Evolutionary conservation across 306 rosid genomes (phyloP).

Genomic region (Arachis stenosperma): DNA sequence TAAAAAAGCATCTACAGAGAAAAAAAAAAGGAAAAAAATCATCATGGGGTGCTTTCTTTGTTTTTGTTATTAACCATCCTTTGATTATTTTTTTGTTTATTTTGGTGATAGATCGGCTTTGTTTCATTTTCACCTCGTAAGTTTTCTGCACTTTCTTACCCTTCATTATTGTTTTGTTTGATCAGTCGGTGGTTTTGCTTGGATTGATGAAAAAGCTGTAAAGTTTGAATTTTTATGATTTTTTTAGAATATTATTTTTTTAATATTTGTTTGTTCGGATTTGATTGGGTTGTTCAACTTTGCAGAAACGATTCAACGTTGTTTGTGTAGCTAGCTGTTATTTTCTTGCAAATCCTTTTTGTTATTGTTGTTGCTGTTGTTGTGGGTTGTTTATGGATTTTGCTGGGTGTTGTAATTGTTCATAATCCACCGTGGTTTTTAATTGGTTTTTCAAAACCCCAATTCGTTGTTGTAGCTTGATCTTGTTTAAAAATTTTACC

Average conservation of each 20-base stretch:
- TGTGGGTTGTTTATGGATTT: constrained; percentile 20
- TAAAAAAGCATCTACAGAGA: background rate
- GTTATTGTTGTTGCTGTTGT: background rate
- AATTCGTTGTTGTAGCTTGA: constrained; percentile 39
- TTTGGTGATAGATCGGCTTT: constrained; percentile 49
- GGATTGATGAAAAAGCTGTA: constrained; percentile 32
- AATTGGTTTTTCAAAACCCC: constrained; percentile 22
- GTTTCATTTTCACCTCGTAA: constrained; percentile 33
- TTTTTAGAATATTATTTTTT: background rate
- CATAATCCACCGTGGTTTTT: constrained; percentile 18
- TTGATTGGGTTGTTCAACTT: constrained; percentile 34
- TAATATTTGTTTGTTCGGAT: background rate
- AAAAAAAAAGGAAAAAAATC: background rate
- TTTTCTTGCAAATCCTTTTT: background rate
- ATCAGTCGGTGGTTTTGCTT: constrained; percentile 44
- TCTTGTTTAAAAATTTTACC: constrained; percentile 31
- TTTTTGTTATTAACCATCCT: constrained; percentile 41
- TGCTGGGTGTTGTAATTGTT: constrained; percentile 34
- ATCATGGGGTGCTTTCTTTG: constrained; percentile 27
- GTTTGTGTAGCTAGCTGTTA: background rate
- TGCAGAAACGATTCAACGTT: constrained; percentile 6
- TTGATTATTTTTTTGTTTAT: constrained; percentile 14
- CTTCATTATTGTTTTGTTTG: constrained; percentile 26
- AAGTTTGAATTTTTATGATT: constrained; percentile 40
- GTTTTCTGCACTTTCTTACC: constrained; percentile 33